Conservation (phyloP, 1,284 basidiomycete species). For the Microbotryum scabiosae region DNA sequence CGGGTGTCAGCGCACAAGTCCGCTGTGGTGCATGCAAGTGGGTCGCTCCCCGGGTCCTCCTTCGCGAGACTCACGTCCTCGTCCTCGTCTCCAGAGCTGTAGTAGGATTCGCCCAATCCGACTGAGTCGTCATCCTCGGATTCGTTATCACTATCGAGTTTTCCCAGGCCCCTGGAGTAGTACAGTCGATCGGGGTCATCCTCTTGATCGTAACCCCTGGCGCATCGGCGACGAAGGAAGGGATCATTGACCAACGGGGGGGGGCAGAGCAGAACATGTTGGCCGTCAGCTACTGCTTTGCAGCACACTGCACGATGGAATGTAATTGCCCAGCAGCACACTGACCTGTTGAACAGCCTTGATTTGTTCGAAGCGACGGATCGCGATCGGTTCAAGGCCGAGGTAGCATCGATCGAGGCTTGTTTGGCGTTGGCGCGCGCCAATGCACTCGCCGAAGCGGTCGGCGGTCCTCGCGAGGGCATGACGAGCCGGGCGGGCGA, state of each 20-base stretch:
- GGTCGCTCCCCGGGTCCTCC: too few species aligned
- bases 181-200: conserved; percentile 34
- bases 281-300: background rate
- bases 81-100: conserved; percentile 5
- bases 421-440: conserved; percentile 28
- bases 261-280: background rate
- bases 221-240: conserved; percentile 2
- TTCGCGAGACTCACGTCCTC: conserved; percentile 11
- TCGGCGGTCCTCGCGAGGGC: conserved; percentile 17
- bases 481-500: background rate
- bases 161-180: conserved; percentile 60
- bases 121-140: conserved; percentile 52
- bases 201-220: conserved; percentile 29
- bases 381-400: too few species aligned
- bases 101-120: conserved; percentile 5
- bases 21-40: conserved; percentile 3
- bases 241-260: background rate
- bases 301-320: conserved; percentile 18
- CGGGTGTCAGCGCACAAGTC: background rate
- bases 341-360: conserved; percentile 13
- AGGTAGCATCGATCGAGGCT: conserved; percentile 15
- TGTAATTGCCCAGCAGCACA: conserved; percentile 3
- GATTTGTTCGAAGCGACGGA: background rate
- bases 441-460: conserved; percentile 19
- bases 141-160: conserved; percentile 60